phyloP scores from a whole-genome alignment of 108 stramenopile species.

The Cyclostephanos tholiformis region DNA sequence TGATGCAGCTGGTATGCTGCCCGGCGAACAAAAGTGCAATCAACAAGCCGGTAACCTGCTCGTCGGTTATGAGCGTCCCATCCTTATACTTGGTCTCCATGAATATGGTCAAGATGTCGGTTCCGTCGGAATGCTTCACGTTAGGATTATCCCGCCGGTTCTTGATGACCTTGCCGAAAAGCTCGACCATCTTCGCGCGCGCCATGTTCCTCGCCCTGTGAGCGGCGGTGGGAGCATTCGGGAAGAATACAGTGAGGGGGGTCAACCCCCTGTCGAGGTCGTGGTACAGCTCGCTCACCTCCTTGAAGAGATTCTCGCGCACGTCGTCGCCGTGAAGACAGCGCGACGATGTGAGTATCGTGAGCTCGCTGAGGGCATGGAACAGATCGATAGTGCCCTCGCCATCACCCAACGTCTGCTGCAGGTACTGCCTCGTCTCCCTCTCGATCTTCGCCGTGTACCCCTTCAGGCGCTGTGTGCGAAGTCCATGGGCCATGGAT shows the following conservation, averaged over 20 bases:
- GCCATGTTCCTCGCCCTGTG: constrained; percentile 86
- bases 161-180: constrained; percentile 93
- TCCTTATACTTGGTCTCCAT: constrained; percentile 99
- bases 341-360: constrained; percentile 95
- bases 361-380: constrained; percentile 89
- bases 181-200: constrained; percentile 89
- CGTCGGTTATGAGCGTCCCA: constrained; percentile 85
- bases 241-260: constrained; percentile 97
- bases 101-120: constrained; percentile 95
- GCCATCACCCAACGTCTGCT: constrained; percentile 63
- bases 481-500: constrained; percentile 93
- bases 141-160: constrained; percentile 81
- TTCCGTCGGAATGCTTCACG: constrained; percentile 70
- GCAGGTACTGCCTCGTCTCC: constrained; percentile 86
- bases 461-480: constrained; percentile 85
- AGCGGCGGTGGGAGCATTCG: constrained; percentile 89
- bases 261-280: constrained; percentile 98
- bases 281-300: constrained; percentile 93
- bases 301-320: constrained; percentile 93
- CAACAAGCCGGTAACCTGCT: constrained; percentile 96
- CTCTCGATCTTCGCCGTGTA: constrained; percentile 96
- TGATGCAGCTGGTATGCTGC: constrained; percentile 98
- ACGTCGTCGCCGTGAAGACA: constrained; percentile 99
- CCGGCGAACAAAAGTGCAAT: constrained; percentile 99
- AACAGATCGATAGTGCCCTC: constrained; percentile 88